A percentile compares a stretch with the other conserved stretches of the same genome.
These are phyloP conservation scores for Neovahlkampfia damariscottae DNA, from an alignment of 78 protist species.

Conservation along the genomic window DNA sequence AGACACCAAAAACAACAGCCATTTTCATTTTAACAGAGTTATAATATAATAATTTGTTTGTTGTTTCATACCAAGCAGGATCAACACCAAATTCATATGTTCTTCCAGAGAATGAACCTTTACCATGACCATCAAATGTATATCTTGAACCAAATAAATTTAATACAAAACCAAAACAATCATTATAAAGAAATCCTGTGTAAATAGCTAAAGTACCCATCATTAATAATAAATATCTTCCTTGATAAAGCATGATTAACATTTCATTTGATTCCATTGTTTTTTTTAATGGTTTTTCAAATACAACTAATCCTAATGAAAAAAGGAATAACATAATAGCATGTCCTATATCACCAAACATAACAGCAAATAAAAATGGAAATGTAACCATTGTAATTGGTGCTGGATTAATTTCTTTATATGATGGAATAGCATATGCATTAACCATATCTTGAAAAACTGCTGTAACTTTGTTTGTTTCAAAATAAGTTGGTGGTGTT, in stretches of 20 bases:
- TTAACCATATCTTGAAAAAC: constrained; percentile 86
- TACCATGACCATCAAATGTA: neutral
- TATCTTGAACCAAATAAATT: constrained; percentile 16
- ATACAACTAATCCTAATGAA: constrained; percentile 37
- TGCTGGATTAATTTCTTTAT: constrained; percentile 86
- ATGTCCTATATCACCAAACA: constrained; percentile 99
- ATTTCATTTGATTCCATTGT: constrained; percentile 31
- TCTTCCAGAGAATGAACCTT: neutral
- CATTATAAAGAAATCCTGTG: constrained; percentile 97
- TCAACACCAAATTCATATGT: constrained; percentile 84
- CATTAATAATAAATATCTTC: constrained; percentile 91
- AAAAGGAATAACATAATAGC: constrained; percentile 69
- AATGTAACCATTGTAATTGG: constrained; percentile 86
- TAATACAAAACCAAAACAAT: constrained; percentile 61
- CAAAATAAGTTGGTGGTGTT: constrained; percentile 90
- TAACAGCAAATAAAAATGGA: constrained; percentile 99
- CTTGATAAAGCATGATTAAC: constrained; percentile 74
- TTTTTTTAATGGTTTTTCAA: constrained; percentile 12
- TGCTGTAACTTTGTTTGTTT: constrained; percentile 46
- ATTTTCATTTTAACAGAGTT: constrained; percentile 99
- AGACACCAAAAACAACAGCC: constrained; percentile 90
- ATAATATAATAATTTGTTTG: constrained; percentile 75
- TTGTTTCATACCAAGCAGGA: constrained; percentile 60
- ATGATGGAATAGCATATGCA: constrained; percentile 90
- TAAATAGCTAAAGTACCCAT: constrained; percentile 94